Evolutionary conservation across 805 yeast genomes (phyloP), one percentile per base, ranked within the genome.

Genomic region (Pichia rugopelliculosa): DNA sequence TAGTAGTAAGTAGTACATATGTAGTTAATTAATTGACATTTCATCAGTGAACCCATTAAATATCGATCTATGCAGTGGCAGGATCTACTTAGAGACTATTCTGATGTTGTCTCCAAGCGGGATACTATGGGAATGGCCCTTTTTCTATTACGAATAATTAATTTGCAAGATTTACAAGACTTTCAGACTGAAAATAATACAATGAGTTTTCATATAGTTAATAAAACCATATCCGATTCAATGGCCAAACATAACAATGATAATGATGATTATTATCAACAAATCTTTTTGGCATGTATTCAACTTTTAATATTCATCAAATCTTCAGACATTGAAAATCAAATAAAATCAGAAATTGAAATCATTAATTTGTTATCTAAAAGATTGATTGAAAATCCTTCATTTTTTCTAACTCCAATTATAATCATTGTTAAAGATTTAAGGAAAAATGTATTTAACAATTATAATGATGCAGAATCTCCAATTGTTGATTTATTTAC

Each of bases 321-420:
- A 21, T 11, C 3, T 8, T 6, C 22, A 2, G 20, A 44, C 30
- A n/a, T 20, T 17, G 41, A 37, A 24, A 37, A 13, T 22, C 42
- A 41, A 23, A 42, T 46, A 2, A 36, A 33, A 21, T 42, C 40
- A 17, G 26, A 46, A 13, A 46, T 30, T 12, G 42, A 38, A 17
- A 22, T 42, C 10, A 33, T 46, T 13, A 46, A 42, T 23, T 18
- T 46, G 8, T 15, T 46, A 6, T 41, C 44, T 10, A 46, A 46
- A 22, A 41, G 36, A 36, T 25, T 46, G n/a, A n/a, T 46, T 13
- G 40, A 24, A 20, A 45, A 46, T 15, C 49, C 49, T 5, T 42
- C 49, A 1, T 46, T 46, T 18, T 42, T 22, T 21, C 20, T 46
- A 6, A 42, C 46, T 8, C 46, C 49, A n/a, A 37, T 46, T 8